Base-by-base conservation (phyloP, 768 basidiomycete genomes). In the Tricholoma matsutake region DNA sequence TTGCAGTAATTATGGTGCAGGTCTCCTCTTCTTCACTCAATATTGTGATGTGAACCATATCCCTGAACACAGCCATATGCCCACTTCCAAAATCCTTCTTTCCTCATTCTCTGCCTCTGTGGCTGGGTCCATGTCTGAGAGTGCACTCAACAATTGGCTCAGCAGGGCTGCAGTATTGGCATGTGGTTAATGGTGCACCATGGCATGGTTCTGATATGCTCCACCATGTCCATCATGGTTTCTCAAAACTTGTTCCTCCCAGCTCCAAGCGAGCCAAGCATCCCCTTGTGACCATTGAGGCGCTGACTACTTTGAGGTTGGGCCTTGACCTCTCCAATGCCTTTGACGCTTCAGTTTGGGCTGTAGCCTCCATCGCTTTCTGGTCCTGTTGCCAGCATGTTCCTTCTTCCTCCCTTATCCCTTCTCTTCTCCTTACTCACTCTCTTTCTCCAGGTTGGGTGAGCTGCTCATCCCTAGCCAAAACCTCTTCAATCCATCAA, bases 21-120 rank as follows among this genome's bases (percentile, higher is more conserved):
- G 68, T 16, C 62, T 67, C 4, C 56, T 67, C 1, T 47, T 57
- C 35, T 71, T 68, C 37, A 68, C 63, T 5, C 65, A 69, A 20
- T 71, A 61, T 54, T 71, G 68, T 29, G 67, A 71, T 31, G 28
- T 45, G 8, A 49, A 53, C 2, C 13, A 16, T 3, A 64, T 71
- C 8, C 58, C 64, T 1, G 65, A 71, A 39, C 53, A 35, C 0
- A 35, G 49, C 14, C 39, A 64, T 1, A 68, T 71, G 68, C 69
- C 68, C 0, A 68, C 68, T 1, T 62, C 61, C 6, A 51, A 68
- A 22, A 11, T 59, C 13, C 54, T 70, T 0, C 32, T 70, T 0
- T 32, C 60, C 2, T 58, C n/a, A n/a, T n/a, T n/a, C n/a, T n/a
- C n/a, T n/a, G n/a, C n/a, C n/a, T n/a, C n/a, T n/a, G n/a, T n/a